Evolutionary conservation across 352 stramenopile species (phyloP).

Genomic region (Globisporangium iwayamae): DNA sequence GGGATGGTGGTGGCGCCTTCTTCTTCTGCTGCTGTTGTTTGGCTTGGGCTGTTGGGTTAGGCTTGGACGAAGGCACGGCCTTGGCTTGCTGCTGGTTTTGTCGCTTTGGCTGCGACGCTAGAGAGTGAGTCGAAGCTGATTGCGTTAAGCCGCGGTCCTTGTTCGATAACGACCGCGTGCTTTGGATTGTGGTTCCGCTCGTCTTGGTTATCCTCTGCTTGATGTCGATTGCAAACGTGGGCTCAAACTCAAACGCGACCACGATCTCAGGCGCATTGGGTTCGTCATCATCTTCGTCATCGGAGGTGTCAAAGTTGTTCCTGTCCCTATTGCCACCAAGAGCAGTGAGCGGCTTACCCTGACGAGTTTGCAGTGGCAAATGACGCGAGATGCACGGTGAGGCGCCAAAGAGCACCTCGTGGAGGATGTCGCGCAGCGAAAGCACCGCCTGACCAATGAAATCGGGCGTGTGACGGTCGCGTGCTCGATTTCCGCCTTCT

Average conservation of each 20-base stretch:
- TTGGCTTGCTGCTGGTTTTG: not conserved
- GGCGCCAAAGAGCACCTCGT: constrained; percentile 20
- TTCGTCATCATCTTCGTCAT: not conserved
- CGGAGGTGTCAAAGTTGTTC: not conserved
- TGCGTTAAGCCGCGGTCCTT: not conserved
- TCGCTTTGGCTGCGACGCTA: constrained; percentile 10
- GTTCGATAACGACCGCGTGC: not conserved
- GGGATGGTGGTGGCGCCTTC: constrained; percentile 4
- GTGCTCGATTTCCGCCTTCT: not conserved
- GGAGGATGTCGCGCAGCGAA: constrained; percentile 34
- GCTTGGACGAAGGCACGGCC: not conserved
- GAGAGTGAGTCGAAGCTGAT: not conserved
- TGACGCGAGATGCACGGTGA: constrained; percentile 23
- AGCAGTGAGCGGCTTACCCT: constrained; percentile 26
- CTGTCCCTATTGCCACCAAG: constrained; percentile 1
- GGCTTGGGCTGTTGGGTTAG: not conserved
- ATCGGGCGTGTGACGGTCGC: constrained; percentile 20
- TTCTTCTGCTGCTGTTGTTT: constrained; percentile 8
- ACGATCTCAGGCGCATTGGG: constrained; percentile 21
- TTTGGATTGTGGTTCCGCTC: not conserved
- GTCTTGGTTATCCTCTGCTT: not conserved
- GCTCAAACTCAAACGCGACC: constrained; percentile 41
- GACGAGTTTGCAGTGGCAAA: constrained; percentile 34
- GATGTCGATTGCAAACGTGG: constrained; percentile 20
- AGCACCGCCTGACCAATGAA: constrained; percentile 58